phyloP scores from a whole-genome alignment of 83 land plant species.

The Diphasiastrum complanatum region DNA sequence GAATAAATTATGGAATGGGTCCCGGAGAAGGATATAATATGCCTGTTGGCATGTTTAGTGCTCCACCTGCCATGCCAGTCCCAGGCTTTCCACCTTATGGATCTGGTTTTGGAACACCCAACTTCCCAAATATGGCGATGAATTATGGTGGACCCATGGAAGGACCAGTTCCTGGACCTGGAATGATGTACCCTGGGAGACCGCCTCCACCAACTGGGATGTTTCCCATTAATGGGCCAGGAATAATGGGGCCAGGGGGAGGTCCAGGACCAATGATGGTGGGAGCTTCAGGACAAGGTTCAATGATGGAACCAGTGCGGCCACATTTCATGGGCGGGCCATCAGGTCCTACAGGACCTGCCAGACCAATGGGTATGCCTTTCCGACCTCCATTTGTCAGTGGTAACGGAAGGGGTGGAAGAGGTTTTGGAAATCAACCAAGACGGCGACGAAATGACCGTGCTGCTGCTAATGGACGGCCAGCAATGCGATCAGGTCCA shows the following conservation, averaged over 20 bases:
- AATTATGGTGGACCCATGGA: conserved; percentile 36
- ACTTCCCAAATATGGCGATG: conserved; percentile 46
- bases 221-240: conserved; percentile 50
- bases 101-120: conserved; percentile 17
- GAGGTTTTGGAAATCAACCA: conserved; percentile 19
- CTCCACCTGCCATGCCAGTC: conserved; percentile 33
- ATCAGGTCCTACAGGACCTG: conserved; percentile 31
- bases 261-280: conserved; percentile 21
- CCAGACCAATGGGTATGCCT: conserved; percentile 58
- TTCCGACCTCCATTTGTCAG: conserved; percentile 44
- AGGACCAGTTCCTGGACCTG: conserved; percentile 43
- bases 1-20: conserved; percentile 40
- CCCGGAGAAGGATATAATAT: conserved; percentile 40
- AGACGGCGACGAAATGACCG: conserved; percentile 29
- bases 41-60: conserved; percentile 43
- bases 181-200: conserved; percentile 67
- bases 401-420: conserved; percentile 36
- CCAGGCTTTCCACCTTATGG: conserved; percentile 64
- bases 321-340: conserved; percentile 53
- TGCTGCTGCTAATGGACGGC: conserved; percentile 22
- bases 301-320: conserved; percentile 34
- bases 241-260: conserved; percentile 78
- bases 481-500: neutral
- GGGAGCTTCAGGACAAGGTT: too few species aligned
- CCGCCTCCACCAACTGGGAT: conserved; percentile 51